Base-by-base conservation (phyloP, 768 basidiomycete genomes). In the Kwoniella europaea region DNA sequence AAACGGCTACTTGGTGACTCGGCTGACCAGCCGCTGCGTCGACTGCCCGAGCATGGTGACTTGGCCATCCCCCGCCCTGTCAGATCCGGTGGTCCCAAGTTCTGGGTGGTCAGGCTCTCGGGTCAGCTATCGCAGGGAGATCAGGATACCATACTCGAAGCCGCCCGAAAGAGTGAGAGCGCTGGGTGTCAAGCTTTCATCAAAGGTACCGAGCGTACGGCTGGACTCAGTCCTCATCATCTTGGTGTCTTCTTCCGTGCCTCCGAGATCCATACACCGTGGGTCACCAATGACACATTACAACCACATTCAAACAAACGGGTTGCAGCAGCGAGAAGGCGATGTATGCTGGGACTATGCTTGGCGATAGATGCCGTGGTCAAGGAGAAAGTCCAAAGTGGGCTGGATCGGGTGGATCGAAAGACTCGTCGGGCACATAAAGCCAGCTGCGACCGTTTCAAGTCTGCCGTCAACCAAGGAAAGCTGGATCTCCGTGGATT, bases 361-460 rank as follows among this genome's bases (percentile, higher is more conserved):
- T 22, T 65, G 50, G 46, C 64, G 42, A 65, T 65, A 18, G 64
- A 41, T 56, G 54, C 54, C 13, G 64, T 65, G 4, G 16, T 41
- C 52, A 41, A 56, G 16, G 16, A 22, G 27, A 46, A 29, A 27
- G 64, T 27, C 27, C 64, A 65, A 41, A 2, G 3, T 3, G 4
- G 24, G 15, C 24, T 65, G 3, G 64, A 65, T 16, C 27, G 1
- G 15, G 22, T 27, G 27, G 27, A 27, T 27, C 27, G 27, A 2
- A 27, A n/a, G n/a, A 55, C 53, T 9, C 10, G 53, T 2, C 53
- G 1, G n/a, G 53, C 53, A 15, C 53, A 55, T 24, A 13, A 20
- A 24, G 53, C 53, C 53, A 55, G 53, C n/a, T 4, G 2, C 9
- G 15, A 55, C 10, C 18, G 42, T 7, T 22, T 43, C 15, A 29